Base-by-base conservation (phyloP, 176 grass and related monocot species). In the Aegilops longissima region DNA sequence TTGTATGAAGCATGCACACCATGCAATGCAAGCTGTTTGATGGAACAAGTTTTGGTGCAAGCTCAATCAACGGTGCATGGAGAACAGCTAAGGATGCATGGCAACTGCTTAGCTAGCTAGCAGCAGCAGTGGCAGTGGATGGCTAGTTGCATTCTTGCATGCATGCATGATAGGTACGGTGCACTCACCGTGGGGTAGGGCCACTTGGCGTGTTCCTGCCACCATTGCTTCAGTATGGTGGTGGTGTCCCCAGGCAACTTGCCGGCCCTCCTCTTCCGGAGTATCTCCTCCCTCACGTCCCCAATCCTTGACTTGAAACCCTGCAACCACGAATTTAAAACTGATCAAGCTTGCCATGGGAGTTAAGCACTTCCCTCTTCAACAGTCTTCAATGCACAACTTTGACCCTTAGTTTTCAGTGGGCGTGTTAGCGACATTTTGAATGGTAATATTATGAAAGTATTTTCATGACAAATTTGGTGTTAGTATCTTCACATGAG, bases 171-270 rank as follows among this genome's bases (percentile, higher is more conserved):
- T 51, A 83, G 71, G 36, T 20, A 92, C 89, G 66, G 61, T 79
- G 83, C 67, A 89, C 92, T 92, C 85, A 99, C 97, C 38, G 97
- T 99, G 82, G 97, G 97, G 90, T 99, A 99, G 65, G 97, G 97
- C 97, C 97, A 99, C 89, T 99, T 99, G 75, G 97, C 80, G 83
- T 99, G 94, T 80, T 99, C 89, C 71, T 99, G 94, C 97, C 97
- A 99, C 97, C 97, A 99, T 92, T 97, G 89, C 85, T 99, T 99
- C 33, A 99, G 85, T 72, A 99, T 89, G 44, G 89, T 93, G 66
- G 97, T 99, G 59, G 97, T 99, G 87, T 99, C 97, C 73, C 97
- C 97, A 33, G 97, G 97, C 91, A 99, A 72, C 89, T 99, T 99
- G 31, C 97, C 97, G 13, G 97, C 97, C 84, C 97, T 97, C 83